Conservation (phyloP, 208 protist species). For the Leptomonas seymouri region DNA sequence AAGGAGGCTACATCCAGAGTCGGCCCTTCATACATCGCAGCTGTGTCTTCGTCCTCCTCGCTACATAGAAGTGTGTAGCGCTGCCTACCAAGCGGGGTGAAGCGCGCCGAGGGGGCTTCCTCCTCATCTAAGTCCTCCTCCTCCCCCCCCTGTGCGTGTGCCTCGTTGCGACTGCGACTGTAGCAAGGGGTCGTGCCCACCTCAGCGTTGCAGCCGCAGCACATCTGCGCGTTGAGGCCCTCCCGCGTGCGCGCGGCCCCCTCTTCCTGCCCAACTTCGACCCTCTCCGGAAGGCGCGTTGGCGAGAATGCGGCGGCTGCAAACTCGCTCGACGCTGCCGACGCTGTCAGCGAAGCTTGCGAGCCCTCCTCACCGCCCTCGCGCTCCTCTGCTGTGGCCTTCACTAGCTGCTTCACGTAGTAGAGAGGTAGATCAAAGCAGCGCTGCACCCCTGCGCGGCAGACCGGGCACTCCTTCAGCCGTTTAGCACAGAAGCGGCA, state of each 20-base stretch:
- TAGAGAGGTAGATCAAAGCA: conserved; percentile 45
- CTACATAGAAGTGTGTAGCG: conserved; percentile 17
- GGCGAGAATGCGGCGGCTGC: background rate
- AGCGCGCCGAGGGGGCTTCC: background rate
- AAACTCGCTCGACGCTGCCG: background rate
- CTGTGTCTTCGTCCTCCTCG: conserved; percentile 4
- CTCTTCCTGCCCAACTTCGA: background rate
- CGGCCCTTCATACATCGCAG: background rate
- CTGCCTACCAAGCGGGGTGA: background rate
- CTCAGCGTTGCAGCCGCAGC: too few species aligned
- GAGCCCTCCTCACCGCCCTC: conserved; percentile 5
- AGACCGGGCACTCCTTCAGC: conserved; percentile 47
- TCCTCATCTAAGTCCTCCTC: background rate
- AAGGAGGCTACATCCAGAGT: background rate
- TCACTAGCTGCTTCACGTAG: conserved; percentile 37
- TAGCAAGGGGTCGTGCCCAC: too few species aligned
- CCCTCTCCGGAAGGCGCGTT: background rate
- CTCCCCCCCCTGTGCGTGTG: too few species aligned
- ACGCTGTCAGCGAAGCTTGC: background rate
- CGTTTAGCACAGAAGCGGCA: conserved; percentile 49
- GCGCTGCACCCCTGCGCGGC: conserved; percentile 37
- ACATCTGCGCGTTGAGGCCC: too few species aligned
- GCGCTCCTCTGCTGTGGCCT: background rate
- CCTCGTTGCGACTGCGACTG: too few species aligned
- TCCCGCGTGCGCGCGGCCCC: background rate